Percentiles rank a stretch among this genome's conserved stretches.
These are phyloP conservation scores for Zelopaecilomyces penicillatus DNA, from an alignment of 2,329 filamentous ascomycete species.

Conservation along the genomic window DNA sequence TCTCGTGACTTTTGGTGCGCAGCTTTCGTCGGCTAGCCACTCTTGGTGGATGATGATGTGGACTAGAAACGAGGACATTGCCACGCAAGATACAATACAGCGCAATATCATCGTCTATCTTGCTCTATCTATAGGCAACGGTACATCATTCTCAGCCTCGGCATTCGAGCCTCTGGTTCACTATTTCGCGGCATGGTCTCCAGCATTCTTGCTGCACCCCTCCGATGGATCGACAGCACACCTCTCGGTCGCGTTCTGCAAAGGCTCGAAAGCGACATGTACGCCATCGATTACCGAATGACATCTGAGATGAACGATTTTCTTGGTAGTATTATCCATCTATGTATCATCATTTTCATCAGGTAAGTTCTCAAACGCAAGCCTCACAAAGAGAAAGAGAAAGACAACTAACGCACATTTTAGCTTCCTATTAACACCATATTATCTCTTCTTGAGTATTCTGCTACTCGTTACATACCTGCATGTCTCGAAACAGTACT, in stretches of 20 bases:
- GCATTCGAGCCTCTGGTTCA: slow-evolving; percentile 1
- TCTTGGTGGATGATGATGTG: slow-evolving; percentile 8
- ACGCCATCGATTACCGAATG: slow-evolving; percentile 5
- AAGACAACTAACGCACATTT: background rate
- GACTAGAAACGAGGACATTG: slow-evolving; percentile 1
- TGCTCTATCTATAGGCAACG: background rate
- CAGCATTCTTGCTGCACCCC: slow-evolving; percentile 2
- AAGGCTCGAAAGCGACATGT: slow-evolving; percentile 4
- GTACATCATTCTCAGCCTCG: background rate
- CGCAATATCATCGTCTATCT: slow-evolving; percentile 4
- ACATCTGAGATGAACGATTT: background rate
- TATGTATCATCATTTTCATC: background rate
- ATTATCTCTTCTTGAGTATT: background rate
- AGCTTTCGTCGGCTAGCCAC: background rate
- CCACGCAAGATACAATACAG: background rate
- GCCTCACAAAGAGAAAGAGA: too few relatives aligned
- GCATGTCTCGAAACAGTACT: background rate
- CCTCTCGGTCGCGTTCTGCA: slow-evolving; percentile 4
- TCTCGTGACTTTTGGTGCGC: background rate
- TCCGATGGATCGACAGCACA: slow-evolving; percentile 6
- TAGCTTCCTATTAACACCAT: background rate
- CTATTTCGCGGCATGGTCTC: slow-evolving; percentile 3
- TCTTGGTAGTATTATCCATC: background rate
- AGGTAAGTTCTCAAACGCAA: background rate
- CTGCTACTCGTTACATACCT: background rate